Conservation (phyloP, 164 flowering plant species). For the Aristolochia fimbriata region DNA sequence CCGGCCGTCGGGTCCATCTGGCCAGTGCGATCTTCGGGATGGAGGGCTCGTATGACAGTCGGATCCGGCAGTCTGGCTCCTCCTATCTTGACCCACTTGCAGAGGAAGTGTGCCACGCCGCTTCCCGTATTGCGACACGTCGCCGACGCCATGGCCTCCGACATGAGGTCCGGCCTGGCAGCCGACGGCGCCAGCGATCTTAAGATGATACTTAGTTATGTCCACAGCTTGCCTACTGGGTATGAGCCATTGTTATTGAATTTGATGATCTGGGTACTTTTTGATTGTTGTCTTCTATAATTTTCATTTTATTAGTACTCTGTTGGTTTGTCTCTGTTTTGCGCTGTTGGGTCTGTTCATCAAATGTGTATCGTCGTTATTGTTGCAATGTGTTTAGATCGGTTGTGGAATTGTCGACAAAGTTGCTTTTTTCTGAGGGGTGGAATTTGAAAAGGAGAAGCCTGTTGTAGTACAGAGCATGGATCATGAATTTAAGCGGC, state of each 20-base stretch:
- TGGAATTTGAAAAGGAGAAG: no score
- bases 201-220: constrained; percentile 79
- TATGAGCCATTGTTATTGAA: constrained; percentile 9
- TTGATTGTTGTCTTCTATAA: not conserved
- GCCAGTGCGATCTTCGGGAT: not conserved
- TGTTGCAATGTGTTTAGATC: no score
- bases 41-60: constrained; percentile 28
- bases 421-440: no score
- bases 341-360: no score
- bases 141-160: constrained; percentile 63
- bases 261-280: not conserved
- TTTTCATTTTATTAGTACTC: not conserved
- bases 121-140: constrained; percentile 62
- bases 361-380: no score
- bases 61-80: constrained; percentile 27
- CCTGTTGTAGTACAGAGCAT: no score
- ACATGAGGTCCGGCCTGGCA: constrained; percentile 76
- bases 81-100: constrained; percentile 46
- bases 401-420: no score
- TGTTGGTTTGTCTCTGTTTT: not conserved
- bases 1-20: not conserved
- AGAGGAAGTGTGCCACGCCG: constrained; percentile 62
- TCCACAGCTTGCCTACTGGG: constrained; percentile 68
- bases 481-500: no score
- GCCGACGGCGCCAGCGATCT: constrained; percentile 71